These are phyloP conservation scores for Camellia japonica DNA, from an alignment of 148 eudicot species.

Conservation along the genomic window DNA sequence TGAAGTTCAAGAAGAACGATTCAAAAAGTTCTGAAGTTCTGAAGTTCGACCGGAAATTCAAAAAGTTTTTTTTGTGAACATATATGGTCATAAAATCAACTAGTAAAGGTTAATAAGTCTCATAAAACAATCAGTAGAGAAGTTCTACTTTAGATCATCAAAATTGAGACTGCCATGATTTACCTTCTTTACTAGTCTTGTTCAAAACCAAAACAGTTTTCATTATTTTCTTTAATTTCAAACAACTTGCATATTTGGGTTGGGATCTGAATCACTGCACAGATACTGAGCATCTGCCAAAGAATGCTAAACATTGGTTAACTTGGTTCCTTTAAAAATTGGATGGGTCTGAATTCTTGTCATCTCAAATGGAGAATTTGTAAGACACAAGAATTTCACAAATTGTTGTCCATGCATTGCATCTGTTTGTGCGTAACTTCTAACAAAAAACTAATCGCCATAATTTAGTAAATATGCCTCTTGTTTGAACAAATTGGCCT, in stretches of 20 bases:
- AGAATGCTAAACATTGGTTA: not conserved
- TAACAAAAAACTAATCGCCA: not conserved
- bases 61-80: too few species aligned
- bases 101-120: not conserved
- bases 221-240: not conserved
- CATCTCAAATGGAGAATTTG: not conserved
- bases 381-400: not conserved
- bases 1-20: too few species aligned
- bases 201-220: not conserved
- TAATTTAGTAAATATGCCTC: not conserved
- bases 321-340: constrained; percentile 9
- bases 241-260: not conserved
- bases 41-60: too few species aligned
- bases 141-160: not conserved
- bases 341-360: not conserved
- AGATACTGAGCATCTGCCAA: not conserved
- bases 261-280: not conserved
- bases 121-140: not conserved
- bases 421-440: not conserved
- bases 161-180: not conserved
- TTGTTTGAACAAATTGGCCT: not conserved
- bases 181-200: not conserved
- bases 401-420: not conserved
- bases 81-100: not conserved
- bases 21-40: too few species aligned